Percentiles rank a stretch among this genome's conserved stretches.
Evolutionary conservation across 2,329 filamentous ascomycete species (phyloP).

Genomic region (Fusarium vanettenii): DNA sequence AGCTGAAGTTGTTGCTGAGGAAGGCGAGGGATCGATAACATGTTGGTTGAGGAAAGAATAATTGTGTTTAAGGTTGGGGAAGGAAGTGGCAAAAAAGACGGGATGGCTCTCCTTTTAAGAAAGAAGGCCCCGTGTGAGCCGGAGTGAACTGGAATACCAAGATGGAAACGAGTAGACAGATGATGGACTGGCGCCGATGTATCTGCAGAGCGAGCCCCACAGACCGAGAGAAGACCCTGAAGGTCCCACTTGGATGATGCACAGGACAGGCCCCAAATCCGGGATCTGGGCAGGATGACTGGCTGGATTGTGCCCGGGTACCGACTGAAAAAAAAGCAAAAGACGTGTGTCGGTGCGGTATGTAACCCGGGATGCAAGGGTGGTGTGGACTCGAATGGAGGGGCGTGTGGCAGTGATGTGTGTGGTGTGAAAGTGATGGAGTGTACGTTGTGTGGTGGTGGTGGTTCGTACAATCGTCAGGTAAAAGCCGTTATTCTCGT

Average conservation of each 20-base stretch:
- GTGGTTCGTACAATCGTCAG: slow-evolving; percentile 21
- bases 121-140: slow-evolving; percentile 25
- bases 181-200: slow-evolving; percentile 27
- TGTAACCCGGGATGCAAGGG: slow-evolving; percentile 26
- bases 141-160: slow-evolving; percentile 16
- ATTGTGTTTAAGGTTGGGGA: slow-evolving; percentile 38
- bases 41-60: slow-evolving; percentile 37
- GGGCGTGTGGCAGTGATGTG: slow-evolving; percentile 15
- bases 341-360: slow-evolving; percentile 22
- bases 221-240: slow-evolving; percentile 24
- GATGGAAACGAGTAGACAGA: slow-evolving; percentile 36
- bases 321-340: slow-evolving; percentile 24
- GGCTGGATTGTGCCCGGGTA: slow-evolving; percentile 12
- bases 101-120: slow-evolving; percentile 42
- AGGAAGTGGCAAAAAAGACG: slow-evolving; percentile 40
- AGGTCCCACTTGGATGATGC: slow-evolving; percentile 33
- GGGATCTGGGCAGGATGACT: slow-evolving; percentile 18
- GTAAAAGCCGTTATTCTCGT: slow-evolving; percentile 33
- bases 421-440: slow-evolving; percentile 17
- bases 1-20: slow-evolving; percentile 42
- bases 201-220: slow-evolving; percentile 8
- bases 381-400: slow-evolving; percentile 21
- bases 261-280: slow-evolving; percentile 22
- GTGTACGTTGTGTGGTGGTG: slow-evolving; percentile 10
- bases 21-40: slow-evolving; percentile 46